Evolutionary conservation across 2,329 filamentous ascomycete species (phyloP).

Genomic region (Ramularia collo-cygni): DNA sequence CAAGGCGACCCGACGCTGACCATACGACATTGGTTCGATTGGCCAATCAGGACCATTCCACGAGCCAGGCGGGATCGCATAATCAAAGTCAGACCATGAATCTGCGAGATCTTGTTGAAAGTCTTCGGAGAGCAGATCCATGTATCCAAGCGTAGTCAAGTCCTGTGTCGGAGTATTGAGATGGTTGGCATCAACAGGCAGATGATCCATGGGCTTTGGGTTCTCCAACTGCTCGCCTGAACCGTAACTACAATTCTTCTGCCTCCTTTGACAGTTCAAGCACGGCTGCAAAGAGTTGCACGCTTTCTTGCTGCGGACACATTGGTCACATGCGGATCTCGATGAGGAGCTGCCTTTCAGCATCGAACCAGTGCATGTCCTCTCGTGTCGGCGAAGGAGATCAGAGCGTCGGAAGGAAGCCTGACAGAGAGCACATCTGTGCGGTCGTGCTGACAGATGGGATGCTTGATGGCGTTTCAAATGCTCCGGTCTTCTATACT

Average conservation of each 20-base stretch:
- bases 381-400: constrained; percentile 3
- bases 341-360: background rate
- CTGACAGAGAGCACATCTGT: constrained; percentile 4
- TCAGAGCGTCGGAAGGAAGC: constrained; percentile 4
- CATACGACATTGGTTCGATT: background rate
- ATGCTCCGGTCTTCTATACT: constrained; percentile 5
- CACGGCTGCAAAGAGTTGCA: constrained; percentile 4
- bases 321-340: constrained; percentile 4
- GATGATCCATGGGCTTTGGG: no score
- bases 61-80: background rate
- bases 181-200: no score
- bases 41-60: background rate
- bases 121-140: no score
- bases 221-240: no score
- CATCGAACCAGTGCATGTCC: constrained; percentile 2
- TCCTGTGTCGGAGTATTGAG: no score
- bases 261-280: background rate
- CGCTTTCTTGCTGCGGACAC: constrained; percentile 3
- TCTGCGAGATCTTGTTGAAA: no score
- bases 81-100: no score
- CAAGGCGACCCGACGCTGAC: background rate
- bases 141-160: no score
- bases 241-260: background rate
- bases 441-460: constrained; percentile 1
- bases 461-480: constrained; percentile 2